A percentile compares a stretch with the other conserved stretches of the same genome.
Conservation (phyloP, 768 basidiomycete genomes). For the Lactarius akahatsu region DNA sequence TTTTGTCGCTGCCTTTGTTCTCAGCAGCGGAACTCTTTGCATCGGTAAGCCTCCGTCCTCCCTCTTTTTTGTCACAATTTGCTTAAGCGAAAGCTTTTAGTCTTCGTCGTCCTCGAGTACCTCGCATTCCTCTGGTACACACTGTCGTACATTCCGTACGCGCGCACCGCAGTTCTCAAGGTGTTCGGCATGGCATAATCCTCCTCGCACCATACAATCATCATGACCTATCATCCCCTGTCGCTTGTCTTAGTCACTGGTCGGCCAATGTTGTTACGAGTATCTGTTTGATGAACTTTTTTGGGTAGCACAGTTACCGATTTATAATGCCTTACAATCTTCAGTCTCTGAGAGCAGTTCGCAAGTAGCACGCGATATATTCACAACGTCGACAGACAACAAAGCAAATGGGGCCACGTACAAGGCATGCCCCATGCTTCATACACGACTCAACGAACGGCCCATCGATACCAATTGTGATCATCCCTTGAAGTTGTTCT, state of each 20-base stretch:
- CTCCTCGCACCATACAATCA: neutral
- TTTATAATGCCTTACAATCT: slow-evolving; percentile 12
- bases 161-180: slow-evolving; percentile 69
- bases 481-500: slow-evolving; percentile 80
- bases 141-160: slow-evolving; percentile 89
- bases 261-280: slow-evolving; percentile 16
- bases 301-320: slow-evolving; percentile 9
- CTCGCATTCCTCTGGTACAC: slow-evolving; percentile 91
- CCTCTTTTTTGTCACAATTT: neutral
- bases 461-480: slow-evolving; percentile 3
- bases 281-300: slow-evolving; percentile 14
- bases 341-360: neutral
- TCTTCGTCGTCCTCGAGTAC: slow-evolving; percentile 90
- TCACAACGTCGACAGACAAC: neutral
- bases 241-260: neutral
- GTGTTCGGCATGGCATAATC: slow-evolving; percentile 47
- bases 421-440: neutral
- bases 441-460: neutral
- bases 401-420: neutral
- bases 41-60: slow-evolving; percentile 49
- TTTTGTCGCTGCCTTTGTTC: slow-evolving; percentile 82
- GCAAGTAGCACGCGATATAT: neutral
- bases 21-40: slow-evolving; percentile 64
- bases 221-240: neutral
- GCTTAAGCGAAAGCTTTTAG: slow-evolving; percentile 38